phyloP scores from a whole-genome alignment of 176 grass and related monocot species.

The Bothriochloa decipiens region DNA sequence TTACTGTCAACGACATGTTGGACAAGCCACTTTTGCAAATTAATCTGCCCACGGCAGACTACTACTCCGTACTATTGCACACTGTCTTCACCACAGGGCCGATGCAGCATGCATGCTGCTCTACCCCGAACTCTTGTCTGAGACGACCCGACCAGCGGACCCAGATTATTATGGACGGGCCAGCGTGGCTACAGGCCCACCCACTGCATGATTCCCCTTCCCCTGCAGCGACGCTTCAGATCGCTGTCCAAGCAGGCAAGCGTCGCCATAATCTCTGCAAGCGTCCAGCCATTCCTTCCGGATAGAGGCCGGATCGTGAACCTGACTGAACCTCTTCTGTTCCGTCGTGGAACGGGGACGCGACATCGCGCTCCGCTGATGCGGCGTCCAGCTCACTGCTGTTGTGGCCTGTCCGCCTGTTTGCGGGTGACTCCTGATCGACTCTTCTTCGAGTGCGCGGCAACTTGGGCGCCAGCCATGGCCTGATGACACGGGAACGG shows the following conservation, averaged over 20 bases:
- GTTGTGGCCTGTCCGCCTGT: not conserved
- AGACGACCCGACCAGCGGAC: not conserved
- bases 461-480: not conserved
- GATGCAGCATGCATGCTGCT: not conserved
- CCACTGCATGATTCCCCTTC: not conserved
- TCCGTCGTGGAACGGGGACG: not conserved
- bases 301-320: not conserved
- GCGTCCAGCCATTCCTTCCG: not conserved
- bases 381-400: not conserved
- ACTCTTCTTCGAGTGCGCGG: not conserved
- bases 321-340: not conserved
- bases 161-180: not conserved
- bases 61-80: not conserved
- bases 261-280: slow-evolving; percentile 31
- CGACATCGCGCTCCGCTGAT: not conserved
- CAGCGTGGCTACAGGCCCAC: slow-evolving; percentile 25
- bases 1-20: not conserved
- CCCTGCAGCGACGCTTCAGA: not conserved
- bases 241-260: not conserved
- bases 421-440: not conserved
- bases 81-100: not conserved
- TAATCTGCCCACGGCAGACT: not conserved
- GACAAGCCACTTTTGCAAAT: no score
- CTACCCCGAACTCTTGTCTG: not conserved
- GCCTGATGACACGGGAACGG: no score